Evolutionary conservation across 805 yeast species (phyloP).

Genomic region (Nakazawaea pomicola): DNA sequence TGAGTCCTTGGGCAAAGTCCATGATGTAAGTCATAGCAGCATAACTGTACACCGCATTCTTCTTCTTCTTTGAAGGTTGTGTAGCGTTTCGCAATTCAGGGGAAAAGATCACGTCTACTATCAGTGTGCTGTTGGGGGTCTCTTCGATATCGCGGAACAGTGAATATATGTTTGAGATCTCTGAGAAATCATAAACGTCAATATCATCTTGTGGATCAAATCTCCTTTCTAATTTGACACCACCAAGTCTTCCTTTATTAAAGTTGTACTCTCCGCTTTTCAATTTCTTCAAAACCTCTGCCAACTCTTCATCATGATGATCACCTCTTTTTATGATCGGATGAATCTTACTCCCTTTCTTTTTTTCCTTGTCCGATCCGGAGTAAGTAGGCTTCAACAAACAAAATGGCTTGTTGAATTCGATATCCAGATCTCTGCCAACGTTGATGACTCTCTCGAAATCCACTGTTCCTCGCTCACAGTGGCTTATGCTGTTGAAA

Average conservation of each 20-base stretch:
- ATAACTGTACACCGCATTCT: neutral
- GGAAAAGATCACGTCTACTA: too few species aligned
- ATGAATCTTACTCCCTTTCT: neutral
- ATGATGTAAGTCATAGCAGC: neutral
- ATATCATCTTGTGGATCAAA: neutral
- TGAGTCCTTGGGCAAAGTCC: slow-evolving; percentile 11
- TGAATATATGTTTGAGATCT: neutral
- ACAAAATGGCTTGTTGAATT: slow-evolving; percentile 47
- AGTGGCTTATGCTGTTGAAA: slow-evolving; percentile 43
- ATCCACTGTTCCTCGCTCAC: slow-evolving; percentile 44
- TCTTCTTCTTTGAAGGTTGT: too few species aligned
- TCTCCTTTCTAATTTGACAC: neutral
- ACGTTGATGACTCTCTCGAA: slow-evolving; percentile 34
- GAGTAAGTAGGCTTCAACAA: slow-evolving; percentile 27
- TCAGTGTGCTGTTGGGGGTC: neutral
- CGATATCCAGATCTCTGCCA: slow-evolving; percentile 32
- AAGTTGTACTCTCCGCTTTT: neutral
- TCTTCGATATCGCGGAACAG: neutral
- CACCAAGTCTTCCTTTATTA: neutral
- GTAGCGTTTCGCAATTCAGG: too few species aligned
- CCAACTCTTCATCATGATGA: neutral
- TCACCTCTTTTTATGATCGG: neutral
- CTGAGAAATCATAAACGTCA: slow-evolving; percentile 4
- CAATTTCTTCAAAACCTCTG: neutral
- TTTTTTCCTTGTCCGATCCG: neutral